Base-by-base conservation (phyloP, 1,284 basidiomycete genomes). In the Ganoderma meredithae region DNA sequence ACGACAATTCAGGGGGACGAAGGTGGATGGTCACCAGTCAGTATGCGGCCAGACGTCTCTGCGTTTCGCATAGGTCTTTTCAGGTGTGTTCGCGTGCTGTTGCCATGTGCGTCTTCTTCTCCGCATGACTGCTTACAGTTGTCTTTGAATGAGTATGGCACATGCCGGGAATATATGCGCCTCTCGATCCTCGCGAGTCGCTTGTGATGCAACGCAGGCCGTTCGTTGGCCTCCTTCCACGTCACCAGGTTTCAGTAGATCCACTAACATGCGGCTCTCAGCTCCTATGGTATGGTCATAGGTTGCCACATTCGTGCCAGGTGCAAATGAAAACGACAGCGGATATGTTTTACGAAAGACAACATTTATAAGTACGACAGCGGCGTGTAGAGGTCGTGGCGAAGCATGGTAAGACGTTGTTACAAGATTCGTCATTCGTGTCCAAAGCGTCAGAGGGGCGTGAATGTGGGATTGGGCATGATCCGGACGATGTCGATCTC, bases 401-500 rank as follows among this genome's bases (percentile, higher is more conserved):
- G 56, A 40, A 40, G n/a, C 56, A 22, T 59, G 36, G 33, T 10
- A 55, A 49, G 33, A 31, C 52, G 17, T 27, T 1, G 44, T 27
- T 6, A 19, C 7, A 33, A 33, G 52, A 33, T 17, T 47, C 44
- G 36, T 39, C 1, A 9, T 22, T 47, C 44, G 27, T 33, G 25
- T 27, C 22, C 10, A 27, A 52, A 49, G 10, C 59, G 6, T 66
- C 27, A 66, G 49, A 62, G 60, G 25, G 65, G 60, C 60, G 60
- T 58, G n/a, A 62, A 62, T 17, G 43, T 61, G 31, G 39, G 43
- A n/a, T 60, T 55, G 17, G 56, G 22, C 12, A 27, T 31, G 25
- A 68, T 66, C 10, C 61, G 47, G 55, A 65, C 63, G 58, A 76
- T 76, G 39, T 72, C 64, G 27, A 77, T 70, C 43, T 74, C 64